Evolutionary conservation across 1,139 yeast genomes (phyloP).

Genomic region (Suhomyces wounanorum): DNA sequence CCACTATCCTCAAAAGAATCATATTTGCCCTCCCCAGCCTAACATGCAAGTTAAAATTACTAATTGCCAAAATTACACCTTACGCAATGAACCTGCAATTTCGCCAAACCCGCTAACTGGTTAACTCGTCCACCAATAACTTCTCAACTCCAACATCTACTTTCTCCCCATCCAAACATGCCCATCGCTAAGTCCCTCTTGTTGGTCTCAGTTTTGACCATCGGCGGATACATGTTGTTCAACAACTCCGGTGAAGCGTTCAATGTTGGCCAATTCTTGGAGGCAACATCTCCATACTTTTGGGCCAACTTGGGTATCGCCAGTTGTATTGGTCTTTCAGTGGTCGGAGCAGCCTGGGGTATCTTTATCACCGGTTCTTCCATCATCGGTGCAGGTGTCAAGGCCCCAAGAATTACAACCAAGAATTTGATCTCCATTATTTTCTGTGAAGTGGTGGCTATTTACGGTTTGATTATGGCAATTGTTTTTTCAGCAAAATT

Average conservation of each 20-base stretch:
- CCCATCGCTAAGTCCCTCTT: slow-evolving; percentile 27
- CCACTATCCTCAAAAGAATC: too few species aligned
- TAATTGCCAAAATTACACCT: background rate
- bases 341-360: slow-evolving; percentile 99
- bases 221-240: slow-evolving; percentile 73
- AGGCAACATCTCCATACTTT: slow-evolving; percentile 88
- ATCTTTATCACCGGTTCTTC: slow-evolving; percentile 95
- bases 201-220: slow-evolving; percentile 35
- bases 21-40: background rate
- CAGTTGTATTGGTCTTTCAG: slow-evolving; percentile 91
- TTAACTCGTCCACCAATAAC: slow-evolving; percentile 2
- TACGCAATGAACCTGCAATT: background rate
- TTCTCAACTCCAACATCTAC: slow-evolving; percentile 2
- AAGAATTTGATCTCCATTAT: slow-evolving; percentile 94
- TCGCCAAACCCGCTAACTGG: slow-evolving; percentile 1
- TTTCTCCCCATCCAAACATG: slow-evolving; percentile 16
- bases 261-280: slow-evolving; percentile 85
- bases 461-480: slow-evolving; percentile 96
- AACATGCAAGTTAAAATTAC: background rate
- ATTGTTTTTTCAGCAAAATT: slow-evolving; percentile 93
- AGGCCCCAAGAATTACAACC: slow-evolving; percentile 95
- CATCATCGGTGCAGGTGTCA: slow-evolving; percentile 96
- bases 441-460: slow-evolving; percentile 99
- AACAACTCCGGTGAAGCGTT: slow-evolving; percentile 90
- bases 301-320: slow-evolving; percentile 96